Conservation (phyloP, 2,329 filamentous ascomycete species). For the Bipolaris gigantea region DNA sequence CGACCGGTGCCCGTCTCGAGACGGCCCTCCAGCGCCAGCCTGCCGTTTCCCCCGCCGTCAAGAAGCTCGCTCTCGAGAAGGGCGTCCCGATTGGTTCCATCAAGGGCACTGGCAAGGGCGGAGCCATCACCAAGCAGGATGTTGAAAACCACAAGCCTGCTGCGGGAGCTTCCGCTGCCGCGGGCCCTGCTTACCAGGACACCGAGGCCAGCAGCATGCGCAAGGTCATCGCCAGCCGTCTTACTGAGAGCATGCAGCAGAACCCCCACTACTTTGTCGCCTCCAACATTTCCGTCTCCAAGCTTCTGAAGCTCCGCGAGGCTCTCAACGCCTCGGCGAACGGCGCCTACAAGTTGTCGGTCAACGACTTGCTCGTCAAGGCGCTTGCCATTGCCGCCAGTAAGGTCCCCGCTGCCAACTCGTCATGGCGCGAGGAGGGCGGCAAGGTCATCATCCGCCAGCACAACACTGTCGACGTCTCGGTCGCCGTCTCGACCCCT, state of each 20-base stretch:
- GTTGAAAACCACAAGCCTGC: constrained; percentile 80
- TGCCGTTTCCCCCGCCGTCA: constrained; percentile 70
- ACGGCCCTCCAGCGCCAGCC: constrained; percentile 81
- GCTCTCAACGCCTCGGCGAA: constrained; percentile 86
- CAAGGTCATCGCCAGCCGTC: constrained; percentile 92
- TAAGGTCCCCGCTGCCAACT: constrained; percentile 96
- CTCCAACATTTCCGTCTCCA: constrained; percentile 84
- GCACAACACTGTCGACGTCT: constrained; percentile 91
- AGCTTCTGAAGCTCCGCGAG: constrained; percentile 93
- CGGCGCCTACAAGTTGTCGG: constrained; percentile 98
- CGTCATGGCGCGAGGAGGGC: constrained; percentile 81
- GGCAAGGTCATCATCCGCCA: constrained; percentile 82
- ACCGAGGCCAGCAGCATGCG: constrained; percentile 88
- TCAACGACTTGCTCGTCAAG: constrained; percentile 99
- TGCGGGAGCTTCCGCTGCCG: constrained; percentile 52
- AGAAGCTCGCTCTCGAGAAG: constrained; percentile 82
- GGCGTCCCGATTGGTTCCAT: constrained; percentile 74
- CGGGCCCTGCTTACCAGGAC: constrained; percentile 75
- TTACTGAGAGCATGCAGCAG: constrained; percentile 84
- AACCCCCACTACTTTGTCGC: constrained; percentile 99
- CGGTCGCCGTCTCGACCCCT: constrained; percentile 91
- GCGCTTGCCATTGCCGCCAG: constrained; percentile 83
- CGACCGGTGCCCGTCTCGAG: constrained; percentile 76
- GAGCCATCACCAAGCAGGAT: constrained; percentile 88
- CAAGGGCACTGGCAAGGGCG: constrained; percentile 84